Evolutionary conservation across 257 asterid species (phyloP), one percentile per base, ranked within the genome.

Genomic region (Ligustrum vulgare): DNA sequence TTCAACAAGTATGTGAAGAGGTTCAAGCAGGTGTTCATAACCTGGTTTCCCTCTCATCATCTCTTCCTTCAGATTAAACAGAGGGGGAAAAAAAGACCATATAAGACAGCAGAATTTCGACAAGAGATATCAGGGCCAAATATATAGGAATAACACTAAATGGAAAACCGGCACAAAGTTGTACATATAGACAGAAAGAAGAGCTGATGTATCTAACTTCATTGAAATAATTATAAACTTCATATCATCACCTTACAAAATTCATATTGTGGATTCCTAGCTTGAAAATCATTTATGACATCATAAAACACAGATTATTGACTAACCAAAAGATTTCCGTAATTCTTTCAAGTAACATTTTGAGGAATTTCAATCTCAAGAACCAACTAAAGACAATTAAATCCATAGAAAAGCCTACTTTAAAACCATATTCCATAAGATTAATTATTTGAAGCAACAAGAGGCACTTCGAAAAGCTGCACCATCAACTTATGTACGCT

Each of bases 11-110:
- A 95, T 83, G 86, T 95, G 99, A 66, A 95, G 97, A 64, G 98
- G 97, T 79, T 95, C 99, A 47, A 91, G 91, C 78, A 95, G 88
- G 82, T 95, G 99, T 78, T 95, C 99, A 51, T 89, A 95, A 77
- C 99, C 99, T 7, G 98, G 96, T 81, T 93, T 95, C 63, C 99
- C 99, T 74, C 99, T 90, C 99, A 95, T 90, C 93, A 93, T 84
- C 84, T 95, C 99, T 88, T 95, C 99, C 99, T 95, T 77, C 75
- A 86, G 75, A 86, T 78, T 75, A 75, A 49, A 75, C 25, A 47
- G 33, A 37, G 2, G 0, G 8, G 3, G 0, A 5, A 56, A 56
- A 22, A 22, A 25, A 8, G 11, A 97, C 34, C 68, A 60, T 51
- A 41, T 64, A 77, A 72, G 12, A 51, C 45, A 58, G 71, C 67